Evolutionary conservation across 2,329 filamentous ascomycete genomes (phyloP).

Genomic region (Neofusicoccum sp.): DNA sequence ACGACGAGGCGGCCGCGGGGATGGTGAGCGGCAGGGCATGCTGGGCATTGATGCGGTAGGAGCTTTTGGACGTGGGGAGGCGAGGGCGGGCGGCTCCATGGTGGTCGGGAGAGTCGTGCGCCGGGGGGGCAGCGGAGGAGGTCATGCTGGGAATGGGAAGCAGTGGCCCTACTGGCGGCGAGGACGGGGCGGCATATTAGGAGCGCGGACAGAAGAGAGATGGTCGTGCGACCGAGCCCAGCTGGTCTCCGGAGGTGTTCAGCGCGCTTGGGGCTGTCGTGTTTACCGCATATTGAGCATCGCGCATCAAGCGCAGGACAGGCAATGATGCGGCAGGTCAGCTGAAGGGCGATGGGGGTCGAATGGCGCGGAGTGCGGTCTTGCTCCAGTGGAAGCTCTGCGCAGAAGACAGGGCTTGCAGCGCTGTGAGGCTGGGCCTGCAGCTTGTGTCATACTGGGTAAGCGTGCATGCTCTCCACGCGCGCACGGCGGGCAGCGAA

Average conservation of each 20-base stretch:
- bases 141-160: constrained; percentile 17
- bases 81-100: constrained; percentile 13
- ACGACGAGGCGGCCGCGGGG: constrained; percentile 22
- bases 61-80: constrained; percentile 10
- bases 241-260: constrained; percentile 16
- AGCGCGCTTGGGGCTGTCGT: constrained; percentile 18
- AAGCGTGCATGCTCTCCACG: constrained; percentile 19
- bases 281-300: constrained; percentile 20
- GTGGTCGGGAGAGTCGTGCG: constrained; percentile 17
- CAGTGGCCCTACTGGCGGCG: constrained; percentile 14
- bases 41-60: constrained; percentile 9
- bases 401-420: constrained; percentile 13
- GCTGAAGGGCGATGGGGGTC: constrained; percentile 18
- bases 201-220: constrained; percentile 4
- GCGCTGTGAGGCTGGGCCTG: constrained; percentile 17
- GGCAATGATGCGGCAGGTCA: constrained; percentile 20
- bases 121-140: constrained; percentile 11
- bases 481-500: constrained; percentile 8
- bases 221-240: constrained; percentile 20
- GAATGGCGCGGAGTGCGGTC: constrained; percentile 17
- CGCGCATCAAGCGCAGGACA: constrained; percentile 20
- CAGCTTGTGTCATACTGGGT: constrained; percentile 17
- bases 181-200: constrained; percentile 20
- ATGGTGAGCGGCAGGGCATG: constrained; percentile 12
- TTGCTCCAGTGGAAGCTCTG: constrained; percentile 15